phyloP scores from a whole-genome alignment of 495 filamentous ascomycete species.

The Penicillium simplicissimum region DNA sequence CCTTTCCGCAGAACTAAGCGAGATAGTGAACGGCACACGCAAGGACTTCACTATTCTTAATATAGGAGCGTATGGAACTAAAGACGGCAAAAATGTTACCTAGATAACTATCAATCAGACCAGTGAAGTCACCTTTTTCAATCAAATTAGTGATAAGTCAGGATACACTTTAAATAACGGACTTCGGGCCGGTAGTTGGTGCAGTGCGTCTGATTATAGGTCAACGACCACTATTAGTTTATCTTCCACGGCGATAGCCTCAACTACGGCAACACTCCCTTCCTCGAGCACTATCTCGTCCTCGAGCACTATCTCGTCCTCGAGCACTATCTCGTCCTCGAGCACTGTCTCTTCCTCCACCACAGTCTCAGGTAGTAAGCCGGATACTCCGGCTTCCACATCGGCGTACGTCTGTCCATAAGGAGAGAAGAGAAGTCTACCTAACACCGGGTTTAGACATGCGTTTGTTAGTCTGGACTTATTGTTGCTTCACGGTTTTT shows the following conservation, averaged over 20 bases:
- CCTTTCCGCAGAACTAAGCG: background rate
- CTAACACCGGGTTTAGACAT: background rate
- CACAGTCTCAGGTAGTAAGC: background rate
- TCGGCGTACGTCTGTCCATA: background rate
- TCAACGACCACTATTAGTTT: background rate
- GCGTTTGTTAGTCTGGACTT: background rate
- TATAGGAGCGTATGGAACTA: slow-evolving; percentile 1
- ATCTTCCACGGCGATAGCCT: background rate
- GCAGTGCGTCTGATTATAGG: slow-evolving; percentile 4
- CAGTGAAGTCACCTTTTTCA: slow-evolving; percentile 10
- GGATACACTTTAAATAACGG: slow-evolving; percentile 3
- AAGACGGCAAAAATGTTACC: background rate
- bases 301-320: background rate
- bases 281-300: background rate
- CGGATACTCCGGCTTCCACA: background rate
- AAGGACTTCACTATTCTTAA: background rate
- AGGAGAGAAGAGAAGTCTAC: background rate
- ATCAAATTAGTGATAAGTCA: slow-evolving; percentile 8
- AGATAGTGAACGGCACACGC: background rate
- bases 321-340: background rate
- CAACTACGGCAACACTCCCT: background rate
- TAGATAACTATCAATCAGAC: slow-evolving; percentile 5
- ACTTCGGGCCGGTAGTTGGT: slow-evolving; percentile 8
- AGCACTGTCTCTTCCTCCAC: background rate
- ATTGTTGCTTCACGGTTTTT: background rate